phyloP scores from a whole-genome alignment of 148 eudicot genomes.

The Amaranthus cruentus region DNA sequence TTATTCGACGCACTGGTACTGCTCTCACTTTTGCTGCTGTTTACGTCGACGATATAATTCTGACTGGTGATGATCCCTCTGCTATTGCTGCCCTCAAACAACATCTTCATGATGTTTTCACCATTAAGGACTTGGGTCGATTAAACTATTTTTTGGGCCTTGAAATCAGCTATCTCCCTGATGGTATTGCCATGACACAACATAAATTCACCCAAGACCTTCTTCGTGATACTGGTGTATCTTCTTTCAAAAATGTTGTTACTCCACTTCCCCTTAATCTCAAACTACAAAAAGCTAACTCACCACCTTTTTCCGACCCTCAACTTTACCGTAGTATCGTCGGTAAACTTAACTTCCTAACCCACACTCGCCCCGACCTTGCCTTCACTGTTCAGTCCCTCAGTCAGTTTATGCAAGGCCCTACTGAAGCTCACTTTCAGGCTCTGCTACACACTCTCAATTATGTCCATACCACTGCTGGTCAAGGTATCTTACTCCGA shows the following conservation, averaged over 20 bases:
- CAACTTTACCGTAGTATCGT: neutral
- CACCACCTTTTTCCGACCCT: neutral
- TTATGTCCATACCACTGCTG: too few species aligned
- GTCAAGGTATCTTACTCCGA: too few species aligned
- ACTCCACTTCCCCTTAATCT: neutral
- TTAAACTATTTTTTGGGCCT: neutral
- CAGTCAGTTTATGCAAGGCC: neutral
- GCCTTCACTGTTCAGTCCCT: neutral
- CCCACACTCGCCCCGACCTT: neutral
- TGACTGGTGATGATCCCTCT: neutral
- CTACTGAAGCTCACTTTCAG: neutral
- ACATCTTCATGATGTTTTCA: neutral
- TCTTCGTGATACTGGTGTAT: neutral
- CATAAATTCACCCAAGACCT: neutral
- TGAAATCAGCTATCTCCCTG: neutral
- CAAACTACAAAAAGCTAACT: too few species aligned
- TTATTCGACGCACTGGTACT: neutral
- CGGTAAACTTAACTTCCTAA: neutral
- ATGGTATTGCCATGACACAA: neutral
- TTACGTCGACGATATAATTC: neutral
- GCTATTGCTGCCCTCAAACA: neutral
- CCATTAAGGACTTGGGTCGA: neutral
- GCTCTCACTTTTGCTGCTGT: neutral
- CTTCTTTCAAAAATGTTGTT: neutral
- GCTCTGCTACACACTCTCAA: neutral